A percentile compares a stretch with the other conserved stretches of the same genome.
Evolutionary conservation across 2,329 filamentous ascomycete genomes (phyloP).

Genomic region (Hirsutella minnesotensis): DNA sequence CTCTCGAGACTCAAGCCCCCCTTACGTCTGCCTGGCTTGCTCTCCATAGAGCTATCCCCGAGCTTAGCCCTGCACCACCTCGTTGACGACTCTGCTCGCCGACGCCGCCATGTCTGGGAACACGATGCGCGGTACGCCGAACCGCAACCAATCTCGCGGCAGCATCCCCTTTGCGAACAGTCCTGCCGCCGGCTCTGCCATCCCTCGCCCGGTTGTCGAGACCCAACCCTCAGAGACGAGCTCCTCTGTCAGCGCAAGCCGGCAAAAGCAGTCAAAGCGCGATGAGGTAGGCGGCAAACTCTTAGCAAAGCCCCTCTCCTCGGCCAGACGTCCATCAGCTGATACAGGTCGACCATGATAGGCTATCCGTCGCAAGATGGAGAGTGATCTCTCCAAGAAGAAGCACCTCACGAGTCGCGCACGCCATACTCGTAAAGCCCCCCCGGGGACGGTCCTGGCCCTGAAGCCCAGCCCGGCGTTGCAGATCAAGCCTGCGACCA

Average conservation of each 20-base stretch:
- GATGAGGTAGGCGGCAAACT: conserved; percentile 66
- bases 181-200: conserved; percentile 35
- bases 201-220: conserved; percentile 63
- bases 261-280: conserved; percentile 91
- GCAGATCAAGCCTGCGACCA: conserved; percentile 92
- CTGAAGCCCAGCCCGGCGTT: conserved; percentile 91
- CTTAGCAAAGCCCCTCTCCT: too few relatives aligned
- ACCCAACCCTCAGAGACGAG: conserved; percentile 43
- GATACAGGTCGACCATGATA: conserved; percentile 22
- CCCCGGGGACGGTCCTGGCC: conserved; percentile 89
- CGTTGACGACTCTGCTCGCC: conserved; percentile 12
- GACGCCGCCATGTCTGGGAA: conserved; percentile 38
- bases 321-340: not conserved
- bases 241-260: conserved; percentile 79
- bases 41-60: not conserved
- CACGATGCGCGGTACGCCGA: conserved; percentile 62
- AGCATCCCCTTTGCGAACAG: conserved; percentile 49
- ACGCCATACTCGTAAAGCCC: conserved; percentile 81
- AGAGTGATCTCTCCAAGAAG: conserved; percentile 97
- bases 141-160: conserved; percentile 44
- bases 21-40: not conserved
- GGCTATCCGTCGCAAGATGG: conserved; percentile 95
- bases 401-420: conserved; percentile 69
- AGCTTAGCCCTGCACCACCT: conserved; percentile 1
- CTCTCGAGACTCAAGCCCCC: not conserved